Base-by-base conservation (phyloP, 768 basidiomycete genomes). In the Cyathus striatus region DNA sequence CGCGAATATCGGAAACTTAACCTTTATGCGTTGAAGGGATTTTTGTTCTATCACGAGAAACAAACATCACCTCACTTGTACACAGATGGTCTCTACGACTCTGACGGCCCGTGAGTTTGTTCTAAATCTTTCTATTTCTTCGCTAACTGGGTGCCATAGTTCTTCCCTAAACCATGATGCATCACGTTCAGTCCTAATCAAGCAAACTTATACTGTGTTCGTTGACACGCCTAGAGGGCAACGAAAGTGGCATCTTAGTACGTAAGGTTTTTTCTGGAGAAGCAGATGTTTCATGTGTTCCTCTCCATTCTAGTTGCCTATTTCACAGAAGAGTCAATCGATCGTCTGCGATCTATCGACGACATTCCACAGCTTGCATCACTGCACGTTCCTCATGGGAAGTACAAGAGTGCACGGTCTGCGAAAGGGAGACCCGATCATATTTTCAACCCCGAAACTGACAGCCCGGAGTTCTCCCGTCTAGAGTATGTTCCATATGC, bases 181-280 rank as follows among this genome's bases (percentile, higher is more conserved):
- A 27, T 58, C 54, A 38, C 68, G 63, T 21, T 60, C 64, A 12
- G 58, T 72, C 35, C 68, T 90, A 25, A 79, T 86, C 53, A 89
- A 89, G 57, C 86, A 90, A 60, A 89, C 86, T 0, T 90, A 88
- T 52, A 87, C 85, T 4, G 86, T 86, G 13, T 84, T 74, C 49
- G 83, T 87, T 42, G 78, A 86, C 41, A 83, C 79, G 13, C 59
- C 75, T 30, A 68, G 69, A 33, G 86, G 85, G 25, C 77, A 79
- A 53, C 73, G 81, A 46, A 90, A 90, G 58, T 89, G 86, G 86
- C 86, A 90, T 55, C 69, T 90, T 14, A 88, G 86, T 86, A 55
- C 45, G 80, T 60, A 22, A 37, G 30, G 17, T 16, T 26, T 7
- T 41, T 16, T 34, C n/a, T 42, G 27, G 36, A 42, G 40, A 22